phyloP scores from a whole-genome alignment of 768 basidiomycete species.

The Lentinula sp. region DNA sequence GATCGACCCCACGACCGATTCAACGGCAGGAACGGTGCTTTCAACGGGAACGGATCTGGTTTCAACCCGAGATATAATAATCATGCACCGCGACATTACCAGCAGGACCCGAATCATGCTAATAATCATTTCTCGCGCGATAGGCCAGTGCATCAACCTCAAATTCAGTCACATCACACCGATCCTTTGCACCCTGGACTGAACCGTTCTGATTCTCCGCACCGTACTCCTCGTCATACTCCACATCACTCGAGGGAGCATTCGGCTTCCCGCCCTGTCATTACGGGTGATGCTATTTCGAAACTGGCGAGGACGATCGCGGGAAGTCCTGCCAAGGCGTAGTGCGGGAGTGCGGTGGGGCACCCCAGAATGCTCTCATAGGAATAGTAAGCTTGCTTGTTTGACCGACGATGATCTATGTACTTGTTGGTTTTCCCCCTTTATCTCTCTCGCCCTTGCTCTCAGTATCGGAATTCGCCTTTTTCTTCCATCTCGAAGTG shows the following conservation, averaged over 20 bases:
- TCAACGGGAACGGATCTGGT: neutral
- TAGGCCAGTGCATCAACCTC: neutral
- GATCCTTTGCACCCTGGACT: conserved; percentile 20
- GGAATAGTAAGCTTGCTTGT: neutral
- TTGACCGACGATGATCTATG: neutral
- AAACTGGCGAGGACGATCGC: conserved; percentile 57
- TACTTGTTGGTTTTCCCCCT: neutral
- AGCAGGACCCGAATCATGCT: neutral
- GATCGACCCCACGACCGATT: neutral
- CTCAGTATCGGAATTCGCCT: neutral
- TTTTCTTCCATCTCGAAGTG: neutral
- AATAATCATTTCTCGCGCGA: neutral
- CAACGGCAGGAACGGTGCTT: neutral
- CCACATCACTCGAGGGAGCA: conserved; percentile 50
- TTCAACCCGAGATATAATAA: neutral
- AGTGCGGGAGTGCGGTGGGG: neutral
- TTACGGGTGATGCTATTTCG: conserved; percentile 68
- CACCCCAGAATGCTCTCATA: neutral
- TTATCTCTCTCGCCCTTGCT: neutral
- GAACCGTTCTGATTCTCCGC: conserved; percentile 28
- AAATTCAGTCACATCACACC: conserved; percentile 23
- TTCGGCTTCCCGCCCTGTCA: conserved; percentile 57
- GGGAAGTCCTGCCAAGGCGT: neutral
- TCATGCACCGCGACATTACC: neutral
- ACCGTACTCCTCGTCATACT: conserved; percentile 33